Conservation (phyloP, 1,284 basidiomycete genomes). For the Trametes versicolor region DNA sequence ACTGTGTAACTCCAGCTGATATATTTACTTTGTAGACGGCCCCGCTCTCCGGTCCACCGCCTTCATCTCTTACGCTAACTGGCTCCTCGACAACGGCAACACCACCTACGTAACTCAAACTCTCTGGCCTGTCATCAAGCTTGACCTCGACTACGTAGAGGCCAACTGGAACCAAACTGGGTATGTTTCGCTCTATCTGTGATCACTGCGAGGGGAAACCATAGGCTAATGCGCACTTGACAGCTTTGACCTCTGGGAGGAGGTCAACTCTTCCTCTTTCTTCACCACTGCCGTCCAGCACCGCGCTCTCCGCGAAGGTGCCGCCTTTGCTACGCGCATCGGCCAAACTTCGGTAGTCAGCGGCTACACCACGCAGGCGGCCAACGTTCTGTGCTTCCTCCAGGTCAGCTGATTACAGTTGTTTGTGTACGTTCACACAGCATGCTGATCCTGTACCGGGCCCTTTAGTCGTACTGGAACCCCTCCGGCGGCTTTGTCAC, state of each 20-base stretch:
- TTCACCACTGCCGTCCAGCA: constrained; percentile 60
- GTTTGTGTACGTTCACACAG: constrained; percentile 5
- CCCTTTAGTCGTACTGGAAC: constrained; percentile 53
- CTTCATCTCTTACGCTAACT: constrained; percentile 76
- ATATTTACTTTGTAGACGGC: constrained; percentile 51
- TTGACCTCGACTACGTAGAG: constrained; percentile 74
- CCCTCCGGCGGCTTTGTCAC: constrained; percentile 46
- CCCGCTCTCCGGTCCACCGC: constrained; percentile 77
- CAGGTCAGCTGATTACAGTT: constrained; percentile 43
- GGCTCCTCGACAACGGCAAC: constrained; percentile 64
- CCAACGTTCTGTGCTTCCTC: constrained; percentile 54
- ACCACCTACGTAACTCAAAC: constrained; percentile 57
- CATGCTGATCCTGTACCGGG: constrained; percentile 1
- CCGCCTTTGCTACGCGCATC: constrained; percentile 48
- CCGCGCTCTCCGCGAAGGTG: constrained; percentile 54
- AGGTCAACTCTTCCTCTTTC: constrained; percentile 55
- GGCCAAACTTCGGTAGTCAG: constrained; percentile 46
- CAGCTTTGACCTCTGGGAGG: constrained; percentile 62
- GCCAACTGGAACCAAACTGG: constrained; percentile 52
- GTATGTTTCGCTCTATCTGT: constrained; percentile 41
- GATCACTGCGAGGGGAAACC: not conserved
- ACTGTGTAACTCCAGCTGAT: no score
- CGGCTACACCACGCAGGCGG: constrained; percentile 51
- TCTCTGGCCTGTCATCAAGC: constrained; percentile 75
- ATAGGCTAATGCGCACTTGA: constrained; percentile 13